A percentile compares a stretch with the other conserved stretches of the same genome.
These are phyloP conservation scores for Sarcodon sp. DNA, from an alignment of 768 basidiomycete species.

Conservation along the genomic window DNA sequence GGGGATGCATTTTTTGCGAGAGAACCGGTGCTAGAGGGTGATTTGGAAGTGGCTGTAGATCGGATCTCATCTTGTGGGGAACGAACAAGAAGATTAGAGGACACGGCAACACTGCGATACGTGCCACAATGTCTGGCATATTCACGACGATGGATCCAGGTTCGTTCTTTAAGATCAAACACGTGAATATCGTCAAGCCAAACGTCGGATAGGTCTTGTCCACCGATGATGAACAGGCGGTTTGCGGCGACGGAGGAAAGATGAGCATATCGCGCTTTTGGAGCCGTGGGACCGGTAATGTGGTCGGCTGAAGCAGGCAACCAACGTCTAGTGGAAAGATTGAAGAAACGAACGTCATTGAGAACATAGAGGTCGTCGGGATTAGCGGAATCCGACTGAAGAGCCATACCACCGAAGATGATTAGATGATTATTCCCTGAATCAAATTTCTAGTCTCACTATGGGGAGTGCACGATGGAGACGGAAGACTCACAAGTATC, in stretches of 20 bases:
- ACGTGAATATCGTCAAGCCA: constrained; percentile 93
- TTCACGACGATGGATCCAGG: constrained; percentile 70
- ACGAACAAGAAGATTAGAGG: constrained; percentile 55
- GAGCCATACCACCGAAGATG: constrained; percentile 93
- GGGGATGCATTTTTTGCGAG: constrained; percentile 18
- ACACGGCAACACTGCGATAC: constrained; percentile 87
- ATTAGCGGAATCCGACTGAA: constrained; percentile 53
- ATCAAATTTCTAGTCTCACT: constrained; percentile 9
- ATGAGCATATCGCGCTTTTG: constrained; percentile 89
- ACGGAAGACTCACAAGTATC: constrained; percentile 51
- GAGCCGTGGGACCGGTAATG: constrained; percentile 32
- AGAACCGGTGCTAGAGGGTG: constrained; percentile 51
- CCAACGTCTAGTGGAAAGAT: constrained; percentile 64
- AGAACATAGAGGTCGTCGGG: constrained; percentile 84
- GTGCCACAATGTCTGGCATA: constrained; percentile 94
- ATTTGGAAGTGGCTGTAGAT: constrained; percentile 20
- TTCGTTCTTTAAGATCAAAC: constrained; percentile 59
- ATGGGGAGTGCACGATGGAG: background rate
- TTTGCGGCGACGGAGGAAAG: constrained; percentile 79
- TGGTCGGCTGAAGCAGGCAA: constrained; percentile 32
- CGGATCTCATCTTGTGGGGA: constrained; percentile 49
- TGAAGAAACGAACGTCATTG: constrained; percentile 85
- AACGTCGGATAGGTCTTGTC: constrained; percentile 86
- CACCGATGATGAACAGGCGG: constrained; percentile 84
- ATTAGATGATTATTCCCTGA: constrained; percentile 84